These are phyloP conservation scores for Infundibulicybe gibba DNA, from an alignment of 768 basidiomycete species.

Conservation along the genomic window DNA sequence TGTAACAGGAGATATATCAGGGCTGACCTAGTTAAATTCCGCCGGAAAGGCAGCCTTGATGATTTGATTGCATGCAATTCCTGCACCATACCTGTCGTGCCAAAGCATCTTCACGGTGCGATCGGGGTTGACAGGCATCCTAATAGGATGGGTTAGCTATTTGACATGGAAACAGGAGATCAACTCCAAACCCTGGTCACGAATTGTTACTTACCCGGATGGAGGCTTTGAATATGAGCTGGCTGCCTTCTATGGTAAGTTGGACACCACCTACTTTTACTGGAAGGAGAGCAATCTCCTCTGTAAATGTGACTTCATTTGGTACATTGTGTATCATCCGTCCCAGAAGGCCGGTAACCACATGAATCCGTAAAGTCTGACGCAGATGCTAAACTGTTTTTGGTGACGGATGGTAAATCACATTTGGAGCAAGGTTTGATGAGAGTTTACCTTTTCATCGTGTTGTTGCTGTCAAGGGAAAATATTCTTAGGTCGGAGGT, in stretches of 20 bases:
- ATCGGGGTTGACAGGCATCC: conserved; percentile 28
- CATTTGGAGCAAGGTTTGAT: conserved; percentile 1
- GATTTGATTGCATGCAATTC: conserved; percentile 26
- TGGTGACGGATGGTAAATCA: neutral
- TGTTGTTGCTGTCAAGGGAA: conserved; percentile 32
- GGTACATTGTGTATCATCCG: conserved; percentile 51
- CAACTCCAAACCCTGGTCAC: too few relatives aligned
- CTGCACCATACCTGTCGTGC: conserved; percentile 35
- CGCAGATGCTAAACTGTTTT: conserved; percentile 26
- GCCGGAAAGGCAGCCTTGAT: conserved; percentile 28
- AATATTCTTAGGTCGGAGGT: conserved; percentile 38
- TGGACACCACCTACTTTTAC: conserved; percentile 35
- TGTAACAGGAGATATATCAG: conserved; percentile 33
- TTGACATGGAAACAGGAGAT: conserved; percentile 5
- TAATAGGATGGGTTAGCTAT: conserved; percentile 31
- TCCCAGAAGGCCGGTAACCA: conserved; percentile 29
- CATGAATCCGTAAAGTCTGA: conserved; percentile 35
- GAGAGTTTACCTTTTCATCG: conserved; percentile 31
- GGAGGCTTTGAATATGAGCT: conserved; percentile 34
- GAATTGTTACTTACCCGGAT: conserved; percentile 29
- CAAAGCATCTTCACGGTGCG: conserved; percentile 37
- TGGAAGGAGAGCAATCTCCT: conserved; percentile 38
- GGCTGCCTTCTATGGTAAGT: conserved; percentile 30
- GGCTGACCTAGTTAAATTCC: conserved; percentile 24
- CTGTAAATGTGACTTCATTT: conserved; percentile 36